These are phyloP conservation scores for Pichia sp. DNA, from an alignment of 1,139 yeast species.

Conservation along the genomic window DNA sequence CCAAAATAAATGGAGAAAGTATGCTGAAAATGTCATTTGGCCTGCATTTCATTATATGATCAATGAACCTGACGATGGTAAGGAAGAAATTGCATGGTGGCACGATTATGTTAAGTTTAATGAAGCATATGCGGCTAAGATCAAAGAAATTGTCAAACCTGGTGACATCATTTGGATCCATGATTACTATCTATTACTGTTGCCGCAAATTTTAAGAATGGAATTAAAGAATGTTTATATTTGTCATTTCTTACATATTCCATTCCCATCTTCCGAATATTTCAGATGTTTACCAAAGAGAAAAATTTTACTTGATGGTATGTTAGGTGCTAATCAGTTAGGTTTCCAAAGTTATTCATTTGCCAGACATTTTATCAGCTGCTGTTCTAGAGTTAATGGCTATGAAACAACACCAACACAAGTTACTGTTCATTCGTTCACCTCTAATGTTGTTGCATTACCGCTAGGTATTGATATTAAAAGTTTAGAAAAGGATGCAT, in stretches of 20 bases:
- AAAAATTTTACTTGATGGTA: slow-evolving; percentile 74
- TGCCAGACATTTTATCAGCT: slow-evolving; percentile 82
- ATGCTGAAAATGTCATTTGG: slow-evolving; percentile 90
- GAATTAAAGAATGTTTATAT: slow-evolving; percentile 72
- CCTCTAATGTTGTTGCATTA: slow-evolving; percentile 62
- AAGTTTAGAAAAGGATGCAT: slow-evolving; percentile 55
- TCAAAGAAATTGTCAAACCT: slow-evolving; percentile 64
- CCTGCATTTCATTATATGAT: slow-evolving; percentile 91
- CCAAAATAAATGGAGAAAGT: slow-evolving; percentile 71
- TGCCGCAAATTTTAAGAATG: slow-evolving; percentile 85
- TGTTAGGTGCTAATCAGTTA: slow-evolving; percentile 81
- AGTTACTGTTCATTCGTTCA: slow-evolving; percentile 71
- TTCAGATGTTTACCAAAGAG: slow-evolving; percentile 84
- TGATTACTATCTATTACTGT: slow-evolving; percentile 76
- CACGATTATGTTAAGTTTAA: slow-evolving; percentile 84
- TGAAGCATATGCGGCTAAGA: slow-evolving; percentile 79
- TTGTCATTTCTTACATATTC: slow-evolving; percentile 80
- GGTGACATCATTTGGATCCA: slow-evolving; percentile 96
- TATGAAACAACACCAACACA: slow-evolving; percentile 53
- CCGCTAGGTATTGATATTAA: slow-evolving; percentile 84
- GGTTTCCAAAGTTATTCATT: slow-evolving; percentile 84
- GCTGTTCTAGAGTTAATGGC: slow-evolving; percentile 79
- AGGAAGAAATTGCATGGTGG: slow-evolving; percentile 77
- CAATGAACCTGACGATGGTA: slow-evolving; percentile 61
- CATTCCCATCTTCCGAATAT: slow-evolving; percentile 95